Evolutionary conservation across 495 filamentous ascomycete species (phyloP), one percentile per base, ranked within the genome.

Genomic region (Penicillium pulvis): DNA sequence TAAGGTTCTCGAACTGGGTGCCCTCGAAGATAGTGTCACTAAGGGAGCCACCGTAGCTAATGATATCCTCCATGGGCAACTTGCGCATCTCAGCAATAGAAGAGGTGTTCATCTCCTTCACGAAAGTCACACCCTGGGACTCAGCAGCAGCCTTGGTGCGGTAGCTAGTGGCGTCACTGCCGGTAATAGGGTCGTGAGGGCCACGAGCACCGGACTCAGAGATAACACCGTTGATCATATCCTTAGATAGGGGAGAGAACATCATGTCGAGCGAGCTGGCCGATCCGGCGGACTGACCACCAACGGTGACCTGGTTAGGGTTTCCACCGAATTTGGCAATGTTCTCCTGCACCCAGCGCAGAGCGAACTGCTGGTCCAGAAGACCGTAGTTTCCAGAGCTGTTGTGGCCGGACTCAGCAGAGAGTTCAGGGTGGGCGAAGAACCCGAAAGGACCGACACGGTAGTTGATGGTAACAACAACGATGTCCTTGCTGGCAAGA

Each of bases 221-320:
- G 45, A 64, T 64, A 3, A 60, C 54, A 20, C 61, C 61, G 11
- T 56, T 35, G 20, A 56, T 43, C 17, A 60, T 31, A 14, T 45
- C 39, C 19, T 51, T 56, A 11, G 43, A 46, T 9, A 64, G 54
- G 43, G 61, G 61, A 24, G 56, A 60, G 43, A 44, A 64, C 57
- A 60, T 60, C 26, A 49, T 42, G 28, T 60, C 57, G 30, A 64
- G 50, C 2, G 61, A 79, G 28, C 71, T 76, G 36, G 80, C 79
- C 42, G 71, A 83, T 24, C 82, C 79, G 10, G 81, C 81, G 10
- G 74, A 78, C 36, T 76, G 72, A n/a, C 77, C 79, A 64, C 76
- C 74, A 7, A 76, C 67, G 7, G 23, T n/a, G 11, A 52, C 35
- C 30, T 52, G 50, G 31, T 52, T 61, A 39, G 74, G 69, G 62